Base-by-base conservation (phyloP, 2,329 filamentous ascomycete species). In the Talaromyces sp. region DNA sequence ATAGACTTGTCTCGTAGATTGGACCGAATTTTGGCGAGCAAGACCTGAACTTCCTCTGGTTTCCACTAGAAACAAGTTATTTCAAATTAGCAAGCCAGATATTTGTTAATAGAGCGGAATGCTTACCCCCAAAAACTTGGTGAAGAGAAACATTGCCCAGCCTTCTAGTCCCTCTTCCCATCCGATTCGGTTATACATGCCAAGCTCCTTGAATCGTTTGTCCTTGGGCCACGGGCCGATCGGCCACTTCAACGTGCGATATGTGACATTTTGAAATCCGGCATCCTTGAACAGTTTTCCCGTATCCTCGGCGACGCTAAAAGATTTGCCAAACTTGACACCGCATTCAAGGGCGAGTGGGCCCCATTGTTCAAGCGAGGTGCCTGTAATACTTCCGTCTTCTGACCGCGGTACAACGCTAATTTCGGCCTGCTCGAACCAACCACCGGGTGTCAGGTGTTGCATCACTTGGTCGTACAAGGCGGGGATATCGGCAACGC, bases 401-500 rank as follows among this genome's bases (percentile, higher is more conserved):
- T 58, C 56, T 2, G 56, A 58, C 19, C 26, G 31, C 14, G 56
- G 19, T 9, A 53, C 27, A n/a, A 58, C 56, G 49, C 49, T 53
- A 3, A 53, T 58, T n/a, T 58, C 49, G 31, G 32, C 49, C 35
- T 52, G 49, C n/a, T 82, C 80, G 26, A 82, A 65, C 65, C 75
- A 82, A 41, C 79, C 80, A 8, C 79, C 80, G 0, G 79, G 79
- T 57, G 74, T 75, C 24, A 82, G 73, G 68, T 77, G 61, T 32
- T 59, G 21, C 55, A 60, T 64, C 13, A 58, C 59, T 46, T 66
- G 61, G 24, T 49, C 32, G 46, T 62, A 60, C 32, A 66, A 63
- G 10, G 43, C 27, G n/a, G 58, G 60, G 51, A 60, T 68, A 54
- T 66, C 64, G 17, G 54, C 50, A 5, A 67, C 49, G 4, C 64